These are phyloP conservation scores for Prosopis cineraria DNA, from an alignment of 306 rosid species.

Conservation along the genomic window DNA sequence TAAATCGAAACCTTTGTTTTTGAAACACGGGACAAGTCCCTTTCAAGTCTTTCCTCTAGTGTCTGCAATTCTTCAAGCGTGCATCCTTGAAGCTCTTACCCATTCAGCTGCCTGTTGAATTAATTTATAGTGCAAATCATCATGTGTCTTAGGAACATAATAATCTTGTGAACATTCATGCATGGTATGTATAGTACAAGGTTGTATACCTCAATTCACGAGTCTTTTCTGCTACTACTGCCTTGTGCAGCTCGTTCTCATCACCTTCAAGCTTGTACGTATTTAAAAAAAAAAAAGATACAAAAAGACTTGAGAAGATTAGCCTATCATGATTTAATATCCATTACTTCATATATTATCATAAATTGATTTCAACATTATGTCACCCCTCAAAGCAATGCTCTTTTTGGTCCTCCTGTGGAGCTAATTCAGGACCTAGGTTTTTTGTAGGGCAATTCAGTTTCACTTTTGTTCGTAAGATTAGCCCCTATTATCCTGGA, in stretches of 20 bases:
- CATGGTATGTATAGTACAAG: background rate
- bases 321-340: background rate
- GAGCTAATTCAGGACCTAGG: background rate
- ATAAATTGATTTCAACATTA: background rate
- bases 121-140: background rate
- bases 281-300: background rate
- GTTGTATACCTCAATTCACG: conserved; percentile 27
- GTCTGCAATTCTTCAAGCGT: conserved; percentile 9
- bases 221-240: conserved; percentile 19
- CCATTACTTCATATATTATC: background rate
- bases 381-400: background rate
- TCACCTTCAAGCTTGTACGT: background rate
- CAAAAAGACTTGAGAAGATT: background rate
- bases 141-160: background rate
- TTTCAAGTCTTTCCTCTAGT: conserved; percentile 14
- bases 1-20: conserved; percentile 1
- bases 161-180: background rate
- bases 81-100: conserved; percentile 21
- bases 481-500: no score
- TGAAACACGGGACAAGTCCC: conserved; percentile 7
- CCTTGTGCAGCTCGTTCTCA: background rate
- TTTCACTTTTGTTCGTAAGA: no score
- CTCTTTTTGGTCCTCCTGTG: background rate
- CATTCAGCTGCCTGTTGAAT: conserved; percentile 13
- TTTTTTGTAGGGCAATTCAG: background rate